phyloP scores from a whole-genome alignment of 805 yeast species.

The Candida michaelii region DNA sequence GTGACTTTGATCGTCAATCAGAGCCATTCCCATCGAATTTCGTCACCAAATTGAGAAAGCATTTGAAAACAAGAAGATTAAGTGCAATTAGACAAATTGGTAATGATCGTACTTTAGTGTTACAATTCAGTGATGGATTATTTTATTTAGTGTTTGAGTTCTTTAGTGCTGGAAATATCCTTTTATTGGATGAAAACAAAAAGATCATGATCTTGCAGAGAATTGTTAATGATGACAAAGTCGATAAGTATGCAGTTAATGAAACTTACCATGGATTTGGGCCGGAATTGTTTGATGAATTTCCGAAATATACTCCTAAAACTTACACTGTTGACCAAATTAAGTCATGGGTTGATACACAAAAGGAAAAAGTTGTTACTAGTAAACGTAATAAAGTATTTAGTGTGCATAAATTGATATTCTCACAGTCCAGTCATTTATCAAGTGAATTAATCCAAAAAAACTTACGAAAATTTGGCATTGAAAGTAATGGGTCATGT shows the following conservation, averaged over 20 bases:
- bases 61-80: slow-evolving; percentile 75
- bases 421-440: slow-evolving; percentile 67
- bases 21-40: slow-evolving; percentile 83
- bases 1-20: slow-evolving; percentile 78
- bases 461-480: slow-evolving; percentile 43
- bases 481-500: slow-evolving; percentile 47
- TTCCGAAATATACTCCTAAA: slow-evolving; percentile 13
- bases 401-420: slow-evolving; percentile 69
- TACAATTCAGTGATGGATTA: slow-evolving; percentile 81
- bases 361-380: slow-evolving; percentile 24
- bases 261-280: slow-evolving; percentile 67
- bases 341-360: slow-evolving; percentile 38
- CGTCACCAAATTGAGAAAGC: slow-evolving; percentile 83
- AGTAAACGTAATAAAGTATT: slow-evolving; percentile 45
- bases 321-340: slow-evolving; percentile 31
- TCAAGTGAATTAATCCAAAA: slow-evolving; percentile 78
- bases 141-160: slow-evolving; percentile 82
- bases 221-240: slow-evolving; percentile 70
- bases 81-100: slow-evolving; percentile 72
- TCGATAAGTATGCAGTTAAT: slow-evolving; percentile 70
- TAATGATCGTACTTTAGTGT: slow-evolving; percentile 78
- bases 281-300: slow-evolving; percentile 40
- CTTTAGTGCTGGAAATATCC: slow-evolving; percentile 91
- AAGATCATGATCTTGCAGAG: slow-evolving; percentile 76
- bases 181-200: slow-evolving; percentile 67